phyloP scores from a whole-genome alignment of 2,329 filamentous ascomycete species.

The Trichoderma koningiopsis region DNA sequence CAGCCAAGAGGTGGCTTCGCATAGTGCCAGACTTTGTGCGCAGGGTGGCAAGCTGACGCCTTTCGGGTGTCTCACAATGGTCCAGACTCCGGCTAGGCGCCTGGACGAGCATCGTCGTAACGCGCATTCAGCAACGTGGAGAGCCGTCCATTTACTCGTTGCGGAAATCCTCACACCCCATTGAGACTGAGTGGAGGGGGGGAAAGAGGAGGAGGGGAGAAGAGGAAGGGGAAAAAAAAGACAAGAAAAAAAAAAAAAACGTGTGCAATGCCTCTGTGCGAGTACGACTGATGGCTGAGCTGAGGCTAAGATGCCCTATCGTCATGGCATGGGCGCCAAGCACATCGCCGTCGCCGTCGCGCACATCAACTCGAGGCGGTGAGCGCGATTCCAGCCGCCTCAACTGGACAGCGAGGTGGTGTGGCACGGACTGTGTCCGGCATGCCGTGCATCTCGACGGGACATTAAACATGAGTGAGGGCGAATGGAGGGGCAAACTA shows the following conservation, averaged over 20 bases:
- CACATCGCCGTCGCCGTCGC: constrained; percentile 21
- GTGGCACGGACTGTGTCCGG: constrained; percentile 26
- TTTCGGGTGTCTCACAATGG: constrained; percentile 18
- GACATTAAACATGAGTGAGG: not conserved
- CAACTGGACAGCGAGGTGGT: constrained; percentile 20
- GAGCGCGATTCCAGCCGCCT: constrained; percentile 25
- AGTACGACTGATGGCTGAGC: constrained; percentile 6
- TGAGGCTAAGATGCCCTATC: constrained; percentile 1
- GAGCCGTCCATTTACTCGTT: not conserved
- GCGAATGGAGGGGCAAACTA: constrained; percentile 19
- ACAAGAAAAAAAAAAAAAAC: not conserved
- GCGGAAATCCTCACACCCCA: not conserved
- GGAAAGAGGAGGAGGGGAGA: not conserved
- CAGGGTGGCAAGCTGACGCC: constrained; percentile 24
- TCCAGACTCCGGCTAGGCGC: constrained; percentile 16
- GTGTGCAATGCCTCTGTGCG: not conserved
- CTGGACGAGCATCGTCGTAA: constrained; percentile 1
- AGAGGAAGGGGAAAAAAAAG: not conserved
- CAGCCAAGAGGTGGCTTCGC: constrained; percentile 25
- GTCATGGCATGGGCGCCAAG: constrained; percentile 20
- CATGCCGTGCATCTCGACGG: constrained; percentile 24
- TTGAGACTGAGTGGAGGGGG: not conserved
- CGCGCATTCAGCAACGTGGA: not conserved
- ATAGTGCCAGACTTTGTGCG: constrained; percentile 19
- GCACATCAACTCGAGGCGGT: constrained; percentile 25